Conservation (phyloP, 495 filamentous ascomycete genomes). For the Talaromyces nanjingensis region DNA sequence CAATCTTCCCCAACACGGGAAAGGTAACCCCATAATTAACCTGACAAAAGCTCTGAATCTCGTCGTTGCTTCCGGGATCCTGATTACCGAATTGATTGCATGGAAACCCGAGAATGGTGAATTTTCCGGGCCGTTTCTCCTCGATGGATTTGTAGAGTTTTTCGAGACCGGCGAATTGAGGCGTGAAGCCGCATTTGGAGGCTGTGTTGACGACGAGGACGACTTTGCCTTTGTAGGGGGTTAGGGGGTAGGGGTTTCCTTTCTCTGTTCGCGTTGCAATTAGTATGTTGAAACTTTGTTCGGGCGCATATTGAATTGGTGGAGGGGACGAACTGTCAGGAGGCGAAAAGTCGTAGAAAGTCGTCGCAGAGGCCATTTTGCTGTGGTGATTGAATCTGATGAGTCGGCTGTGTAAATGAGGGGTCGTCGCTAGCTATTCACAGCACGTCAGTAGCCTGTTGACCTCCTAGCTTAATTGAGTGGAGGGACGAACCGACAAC, state of each 20-base stretch:
- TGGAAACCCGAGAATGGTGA: slow-evolving; percentile 88
- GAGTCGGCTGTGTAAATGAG: not conserved
- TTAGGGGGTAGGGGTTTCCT: slow-evolving; percentile 62
- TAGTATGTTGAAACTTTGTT: not conserved
- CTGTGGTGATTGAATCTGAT: slow-evolving; percentile 1
- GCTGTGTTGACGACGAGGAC: slow-evolving; percentile 97
- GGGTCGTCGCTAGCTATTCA: not conserved
- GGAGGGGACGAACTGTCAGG: slow-evolving; percentile 57
- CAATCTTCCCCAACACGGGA: slow-evolving; percentile 82
- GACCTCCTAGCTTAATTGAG: not conserved
- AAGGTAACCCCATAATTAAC: slow-evolving; percentile 94
- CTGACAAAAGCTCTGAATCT: slow-evolving; percentile 89
- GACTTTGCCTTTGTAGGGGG: slow-evolving; percentile 75
- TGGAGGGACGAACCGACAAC: not conserved
- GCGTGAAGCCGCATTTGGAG: slow-evolving; percentile 97
- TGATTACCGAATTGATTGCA: slow-evolving; percentile 96
- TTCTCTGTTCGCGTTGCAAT: slow-evolving; percentile 50
- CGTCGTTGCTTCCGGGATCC: slow-evolving; percentile 81
- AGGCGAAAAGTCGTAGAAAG: slow-evolving; percentile 87
- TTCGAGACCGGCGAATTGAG: slow-evolving; percentile 91
- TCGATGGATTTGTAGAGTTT: slow-evolving; percentile 76
- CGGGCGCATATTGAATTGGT: not conserved
- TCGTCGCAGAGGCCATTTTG: slow-evolving; percentile 82
- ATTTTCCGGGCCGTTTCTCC: slow-evolving; percentile 60
- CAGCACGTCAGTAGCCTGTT: not conserved